phyloP scores from a whole-genome alignment of 1,139 yeast genomes.

The Nakaseomyces nivariensis region DNA sequence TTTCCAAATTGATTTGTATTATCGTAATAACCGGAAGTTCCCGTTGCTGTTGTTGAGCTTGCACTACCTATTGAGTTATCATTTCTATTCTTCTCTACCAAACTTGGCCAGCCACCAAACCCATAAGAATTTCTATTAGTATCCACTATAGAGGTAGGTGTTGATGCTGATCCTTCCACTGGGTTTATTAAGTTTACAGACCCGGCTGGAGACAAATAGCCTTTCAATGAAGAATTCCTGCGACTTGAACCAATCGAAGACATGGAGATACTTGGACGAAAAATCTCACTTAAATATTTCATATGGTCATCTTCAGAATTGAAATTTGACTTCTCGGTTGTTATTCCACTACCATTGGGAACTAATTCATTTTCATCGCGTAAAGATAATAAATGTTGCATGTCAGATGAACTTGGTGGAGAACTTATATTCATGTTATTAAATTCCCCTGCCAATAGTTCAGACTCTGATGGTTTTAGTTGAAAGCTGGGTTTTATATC shows the following conservation, averaged over 20 bases:
- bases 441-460: slow-evolving; percentile 6
- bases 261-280: background rate
- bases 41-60: background rate
- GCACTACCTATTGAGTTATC: background rate
- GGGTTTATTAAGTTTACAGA: background rate
- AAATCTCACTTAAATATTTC: slow-evolving; percentile 1
- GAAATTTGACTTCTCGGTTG: background rate
- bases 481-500: slow-evolving; percentile 19
- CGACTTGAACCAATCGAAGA: slow-evolving; percentile 1
- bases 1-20: background rate
- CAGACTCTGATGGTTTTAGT: background rate
- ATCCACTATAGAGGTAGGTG: background rate
- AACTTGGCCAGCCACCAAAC: background rate
- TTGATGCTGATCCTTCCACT: background rate
- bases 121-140: background rate
- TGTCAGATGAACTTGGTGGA: background rate
- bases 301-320: background rate
- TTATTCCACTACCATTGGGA: background rate
- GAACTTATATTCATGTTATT: background rate
- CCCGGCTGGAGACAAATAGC: background rate
- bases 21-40: background rate
- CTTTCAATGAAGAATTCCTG: background rate
- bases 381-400: background rate
- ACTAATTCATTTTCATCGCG: background rate
- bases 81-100: background rate